These are phyloP conservation scores for Fusarium sambucinum DNA, from an alignment of 2,329 filamentous ascomycete genomes.

Conservation along the genomic window DNA sequence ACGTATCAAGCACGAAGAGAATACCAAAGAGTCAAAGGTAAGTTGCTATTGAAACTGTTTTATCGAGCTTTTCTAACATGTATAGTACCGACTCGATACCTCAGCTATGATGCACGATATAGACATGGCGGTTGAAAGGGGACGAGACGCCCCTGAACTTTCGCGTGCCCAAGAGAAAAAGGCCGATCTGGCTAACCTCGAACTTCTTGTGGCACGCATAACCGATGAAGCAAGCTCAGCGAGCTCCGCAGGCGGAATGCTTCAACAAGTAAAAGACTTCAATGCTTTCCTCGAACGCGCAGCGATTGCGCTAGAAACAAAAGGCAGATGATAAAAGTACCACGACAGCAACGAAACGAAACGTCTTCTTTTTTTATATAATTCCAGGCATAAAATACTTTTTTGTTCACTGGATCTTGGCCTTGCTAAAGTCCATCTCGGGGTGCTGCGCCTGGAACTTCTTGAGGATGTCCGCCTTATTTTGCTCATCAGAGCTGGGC, in stretches of 20 bases:
- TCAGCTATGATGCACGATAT: conserved; percentile 72
- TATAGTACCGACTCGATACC: conserved; percentile 62
- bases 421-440: conserved; percentile 79
- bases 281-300: conserved; percentile 73
- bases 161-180: conserved; percentile 60
- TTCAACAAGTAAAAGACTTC: conserved; percentile 70
- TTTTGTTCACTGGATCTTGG: conserved; percentile 68
- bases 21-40: conserved; percentile 65
- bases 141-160: conserved; percentile 62
- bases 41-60: conserved; percentile 30
- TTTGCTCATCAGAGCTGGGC: conserved; percentile 93
- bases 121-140: conserved; percentile 67
- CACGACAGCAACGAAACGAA: conserved; percentile 17
- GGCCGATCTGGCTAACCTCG: conserved; percentile 67
- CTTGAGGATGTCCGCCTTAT: conserved; percentile 91
- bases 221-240: conserved; percentile 65
- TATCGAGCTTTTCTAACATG: conserved; percentile 7
- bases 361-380: conserved; percentile 10
- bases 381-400: conserved; percentile 17
- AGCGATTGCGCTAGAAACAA: conserved; percentile 66
- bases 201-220: conserved; percentile 67
- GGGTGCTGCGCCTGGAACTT: conserved; percentile 88
- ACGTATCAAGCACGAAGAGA: conserved; percentile 69
- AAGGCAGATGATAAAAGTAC: conserved; percentile 43
- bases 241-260: conserved; percentile 63